These are phyloP conservation scores for Pyronema domesticum DNA, from an alignment of 495 filamentous ascomycete species.

Conservation along the genomic window DNA sequence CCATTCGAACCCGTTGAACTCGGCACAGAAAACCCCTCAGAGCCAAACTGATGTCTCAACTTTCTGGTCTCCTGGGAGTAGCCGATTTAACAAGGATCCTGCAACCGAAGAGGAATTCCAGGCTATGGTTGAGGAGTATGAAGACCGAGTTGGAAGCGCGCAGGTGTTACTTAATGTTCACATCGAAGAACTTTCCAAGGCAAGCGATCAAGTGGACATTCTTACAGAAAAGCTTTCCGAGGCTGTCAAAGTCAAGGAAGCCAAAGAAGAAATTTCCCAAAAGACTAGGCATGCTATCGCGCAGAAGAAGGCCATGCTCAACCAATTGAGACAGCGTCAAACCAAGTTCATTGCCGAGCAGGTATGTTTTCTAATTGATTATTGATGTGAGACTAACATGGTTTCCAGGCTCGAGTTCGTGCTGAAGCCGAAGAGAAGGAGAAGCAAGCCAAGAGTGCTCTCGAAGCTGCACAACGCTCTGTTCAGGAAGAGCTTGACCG, in stretches of 20 bases:
- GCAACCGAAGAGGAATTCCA: neutral
- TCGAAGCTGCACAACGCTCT: constrained; percentile 2
- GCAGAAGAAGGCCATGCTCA: neutral
- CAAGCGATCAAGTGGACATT: neutral
- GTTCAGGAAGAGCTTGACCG: neutral
- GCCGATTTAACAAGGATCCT: neutral
- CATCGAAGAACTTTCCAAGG: neutral
- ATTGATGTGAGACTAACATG: neutral
- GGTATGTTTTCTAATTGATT: neutral
- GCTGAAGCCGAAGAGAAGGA: constrained; percentile 4
- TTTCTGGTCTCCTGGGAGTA: neutral
- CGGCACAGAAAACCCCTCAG: neutral
- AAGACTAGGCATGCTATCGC: neutral
- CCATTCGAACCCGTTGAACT: neutral
- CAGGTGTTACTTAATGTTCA: neutral
- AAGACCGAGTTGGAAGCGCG: neutral
- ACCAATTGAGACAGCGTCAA: neutral
- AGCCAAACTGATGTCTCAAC: too few species aligned
- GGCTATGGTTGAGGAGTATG: neutral
- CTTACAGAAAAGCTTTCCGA: neutral
- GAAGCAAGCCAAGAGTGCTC: constrained; percentile 4
- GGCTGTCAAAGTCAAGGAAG: neutral
- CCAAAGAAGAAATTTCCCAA: neutral
- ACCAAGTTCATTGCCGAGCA: neutral
- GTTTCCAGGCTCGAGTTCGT: neutral